Evolutionary conservation across 306 rosid species (phyloP).

Genomic region (Hylodesmum podocarpum): DNA sequence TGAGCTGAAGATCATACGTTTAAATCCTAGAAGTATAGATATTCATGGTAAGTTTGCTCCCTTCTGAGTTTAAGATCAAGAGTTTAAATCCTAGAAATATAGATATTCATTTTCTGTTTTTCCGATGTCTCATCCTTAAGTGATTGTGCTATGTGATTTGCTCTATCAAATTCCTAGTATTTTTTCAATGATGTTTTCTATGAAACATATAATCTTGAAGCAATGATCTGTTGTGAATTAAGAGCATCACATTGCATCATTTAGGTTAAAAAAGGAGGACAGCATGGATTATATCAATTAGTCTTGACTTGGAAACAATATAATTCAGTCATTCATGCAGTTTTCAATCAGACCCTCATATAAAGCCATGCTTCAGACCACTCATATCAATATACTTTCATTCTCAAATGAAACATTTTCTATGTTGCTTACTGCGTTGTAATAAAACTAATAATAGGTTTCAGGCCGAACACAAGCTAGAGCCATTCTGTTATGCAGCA

Average conservation of each 20-base stretch:
- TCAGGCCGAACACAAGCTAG: background rate
- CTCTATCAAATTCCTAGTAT: background rate
- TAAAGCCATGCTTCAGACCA: background rate
- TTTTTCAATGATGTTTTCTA: background rate
- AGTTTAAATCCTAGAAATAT: background rate
- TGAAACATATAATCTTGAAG: background rate
- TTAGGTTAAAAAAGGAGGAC: background rate
- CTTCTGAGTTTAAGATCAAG: background rate
- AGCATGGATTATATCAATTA: background rate
- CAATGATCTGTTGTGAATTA: background rate
- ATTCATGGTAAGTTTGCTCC: background rate
- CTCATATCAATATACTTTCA: background rate
- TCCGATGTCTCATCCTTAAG: background rate
- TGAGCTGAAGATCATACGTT: background rate
- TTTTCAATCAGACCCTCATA: background rate
- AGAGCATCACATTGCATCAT: background rate
- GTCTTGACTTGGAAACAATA: background rate
- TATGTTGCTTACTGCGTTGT: constrained; percentile 2
- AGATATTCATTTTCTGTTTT: background rate
- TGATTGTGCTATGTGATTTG: background rate
- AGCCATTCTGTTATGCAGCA: background rate
- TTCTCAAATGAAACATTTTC: background rate
- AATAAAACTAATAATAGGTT: background rate
- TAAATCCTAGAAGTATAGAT: background rate
- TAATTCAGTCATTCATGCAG: background rate